phyloP scores from a whole-genome alignment of 73 alveolate genomes.

The Paramecium bursaria region DNA sequence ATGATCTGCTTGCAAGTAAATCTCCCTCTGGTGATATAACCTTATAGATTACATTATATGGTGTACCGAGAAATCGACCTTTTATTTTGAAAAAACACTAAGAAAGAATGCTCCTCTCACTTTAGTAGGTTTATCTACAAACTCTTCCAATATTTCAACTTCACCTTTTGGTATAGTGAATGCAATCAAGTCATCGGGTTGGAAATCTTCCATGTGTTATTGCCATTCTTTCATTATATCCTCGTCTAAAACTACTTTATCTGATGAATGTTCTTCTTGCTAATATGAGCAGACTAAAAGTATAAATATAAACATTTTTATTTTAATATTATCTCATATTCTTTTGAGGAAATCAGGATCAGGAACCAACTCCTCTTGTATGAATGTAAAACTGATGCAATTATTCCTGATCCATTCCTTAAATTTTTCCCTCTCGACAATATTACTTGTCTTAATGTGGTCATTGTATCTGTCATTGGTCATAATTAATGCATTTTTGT shows the following conservation, averaged over 20 bases:
- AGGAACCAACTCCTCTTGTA: constrained; percentile 90
- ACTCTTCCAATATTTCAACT: constrained; percentile 59
- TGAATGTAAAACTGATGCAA: constrained; percentile 89
- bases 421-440: constrained; percentile 81
- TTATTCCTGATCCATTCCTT: constrained; percentile 88
- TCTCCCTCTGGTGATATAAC: constrained; percentile 60
- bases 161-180: constrained; percentile 55
- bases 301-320: too few species aligned
- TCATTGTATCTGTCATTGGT: constrained; percentile 95
- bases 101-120: constrained; percentile 69
- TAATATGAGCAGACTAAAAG: too few species aligned
- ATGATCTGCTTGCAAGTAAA: constrained; percentile 6
- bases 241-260: too few species aligned
- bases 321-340: constrained; percentile 53
- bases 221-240: constrained; percentile 72
- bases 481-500: constrained; percentile 86
- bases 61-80: constrained; percentile 58
- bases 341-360: constrained; percentile 85
- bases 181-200: constrained; percentile 70
- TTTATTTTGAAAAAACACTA: constrained; percentile 48
- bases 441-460: constrained; percentile 81
- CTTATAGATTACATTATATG: constrained; percentile 5
- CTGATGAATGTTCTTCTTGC: too few species aligned
- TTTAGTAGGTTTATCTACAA: constrained; percentile 55
- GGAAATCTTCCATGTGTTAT: constrained; percentile 60